Evolutionary conservation across 2,329 filamentous ascomycete genomes (phyloP).

Genomic region (Trichophyton mentagrophytes): DNA sequence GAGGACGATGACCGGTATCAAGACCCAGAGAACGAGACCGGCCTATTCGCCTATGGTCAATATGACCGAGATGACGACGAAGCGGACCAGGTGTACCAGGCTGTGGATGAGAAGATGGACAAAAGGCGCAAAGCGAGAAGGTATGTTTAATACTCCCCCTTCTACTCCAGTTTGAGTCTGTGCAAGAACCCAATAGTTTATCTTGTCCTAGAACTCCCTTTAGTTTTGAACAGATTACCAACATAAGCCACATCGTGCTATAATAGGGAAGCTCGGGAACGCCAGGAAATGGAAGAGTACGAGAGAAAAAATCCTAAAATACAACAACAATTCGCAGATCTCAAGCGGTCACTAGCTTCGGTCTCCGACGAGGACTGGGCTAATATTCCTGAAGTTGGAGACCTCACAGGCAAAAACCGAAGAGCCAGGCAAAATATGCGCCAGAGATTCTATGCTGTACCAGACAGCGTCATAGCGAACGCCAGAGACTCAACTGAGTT

Average conservation of each 20-base stretch:
- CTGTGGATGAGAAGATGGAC: constrained; percentile 96
- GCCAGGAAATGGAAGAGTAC: constrained; percentile 84
- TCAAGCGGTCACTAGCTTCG: constrained; percentile 77
- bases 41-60: constrained; percentile 84
- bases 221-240: constrained; percentile 62
- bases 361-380: constrained; percentile 96
- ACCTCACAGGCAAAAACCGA: constrained; percentile 88
- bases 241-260: constrained; percentile 45
- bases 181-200: constrained; percentile 49
- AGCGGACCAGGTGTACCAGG: constrained; percentile 88
- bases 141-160: constrained; percentile 44
- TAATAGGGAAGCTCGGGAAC: constrained; percentile 84
- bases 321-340: constrained; percentile 89
- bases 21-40: constrained; percentile 93
- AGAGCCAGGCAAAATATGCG: constrained; percentile 69
- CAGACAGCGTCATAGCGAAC: constrained; percentile 84
- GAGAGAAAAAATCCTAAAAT: constrained; percentile 97
- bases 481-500: constrained; percentile 70
- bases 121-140: constrained; percentile 72
- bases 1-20: constrained; percentile 74
- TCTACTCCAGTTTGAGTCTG: constrained; percentile 15
- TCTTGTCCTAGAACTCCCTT: constrained; percentile 43
- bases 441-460: constrained; percentile 87
- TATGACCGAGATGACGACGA: constrained; percentile 98
- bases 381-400: constrained; percentile 85